Evolutionary conservation across 495 filamentous ascomycete genomes (phyloP).

Genomic region (Amphirosellinia nigrospora): DNA sequence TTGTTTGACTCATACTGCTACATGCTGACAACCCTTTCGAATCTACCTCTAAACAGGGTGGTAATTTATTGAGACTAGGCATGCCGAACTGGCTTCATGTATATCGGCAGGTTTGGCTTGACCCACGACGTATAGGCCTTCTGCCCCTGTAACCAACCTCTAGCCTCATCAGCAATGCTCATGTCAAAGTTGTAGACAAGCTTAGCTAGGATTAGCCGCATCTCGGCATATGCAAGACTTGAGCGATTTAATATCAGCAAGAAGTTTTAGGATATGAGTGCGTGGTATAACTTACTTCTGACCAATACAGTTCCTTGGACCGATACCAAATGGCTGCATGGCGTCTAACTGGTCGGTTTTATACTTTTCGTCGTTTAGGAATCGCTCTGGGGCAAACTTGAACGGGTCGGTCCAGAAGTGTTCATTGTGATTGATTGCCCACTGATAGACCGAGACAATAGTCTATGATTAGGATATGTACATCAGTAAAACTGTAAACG

Average conservation of each 20-base stretch:
- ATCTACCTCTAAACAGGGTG: background rate
- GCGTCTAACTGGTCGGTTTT: conserved; percentile 51
- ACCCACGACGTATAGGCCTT: conserved; percentile 49
- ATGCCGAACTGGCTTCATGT: conserved; percentile 30
- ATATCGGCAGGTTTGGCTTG: conserved; percentile 46
- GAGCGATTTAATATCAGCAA: conserved; percentile 12
- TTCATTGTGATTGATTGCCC: conserved; percentile 49
- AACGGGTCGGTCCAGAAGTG: conserved; percentile 52
- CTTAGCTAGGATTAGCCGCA: conserved; percentile 56
- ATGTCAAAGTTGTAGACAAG: conserved; percentile 60
- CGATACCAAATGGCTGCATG: conserved; percentile 59
- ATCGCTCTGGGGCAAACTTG: conserved; percentile 59
- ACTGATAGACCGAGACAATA: conserved; percentile 55
- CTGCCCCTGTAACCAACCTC: conserved; percentile 49
- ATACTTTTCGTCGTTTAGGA: conserved; percentile 48
- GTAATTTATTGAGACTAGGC: background rate
- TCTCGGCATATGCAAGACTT: conserved; percentile 59
- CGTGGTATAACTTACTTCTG: conserved; percentile 51
- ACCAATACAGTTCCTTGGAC: conserved; percentile 62
- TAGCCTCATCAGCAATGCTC: conserved; percentile 49
- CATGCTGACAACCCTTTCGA: background rate
- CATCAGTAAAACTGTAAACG: background rate
- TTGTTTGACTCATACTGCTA: background rate
- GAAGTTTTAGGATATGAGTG: background rate
- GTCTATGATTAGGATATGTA: conserved; percentile 47